Conservation (phyloP, 1,139 yeast genomes). For the Blastobotrys elegans region DNA sequence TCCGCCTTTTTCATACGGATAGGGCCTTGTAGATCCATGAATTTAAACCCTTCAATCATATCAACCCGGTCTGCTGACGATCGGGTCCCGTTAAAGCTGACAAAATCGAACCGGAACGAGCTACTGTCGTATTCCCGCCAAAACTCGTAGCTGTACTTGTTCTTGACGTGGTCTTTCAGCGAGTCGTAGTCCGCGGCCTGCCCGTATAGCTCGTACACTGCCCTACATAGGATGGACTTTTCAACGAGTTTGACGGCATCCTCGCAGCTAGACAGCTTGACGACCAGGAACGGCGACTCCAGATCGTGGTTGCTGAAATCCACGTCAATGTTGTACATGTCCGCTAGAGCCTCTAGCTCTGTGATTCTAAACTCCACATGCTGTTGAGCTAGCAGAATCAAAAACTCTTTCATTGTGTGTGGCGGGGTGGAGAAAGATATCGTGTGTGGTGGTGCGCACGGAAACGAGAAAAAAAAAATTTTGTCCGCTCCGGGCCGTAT, state of each 20-base stretch:
- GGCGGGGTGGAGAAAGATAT: too few relatives aligned
- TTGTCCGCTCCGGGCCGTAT: too few relatives aligned
- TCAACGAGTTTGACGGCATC: slow-evolving; percentile 60
- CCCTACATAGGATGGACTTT: slow-evolving; percentile 66
- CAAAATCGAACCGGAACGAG: slow-evolving; percentile 73
- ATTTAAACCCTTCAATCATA: slow-evolving; percentile 67
- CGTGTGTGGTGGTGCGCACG: too few relatives aligned
- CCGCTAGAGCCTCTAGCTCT: slow-evolving; percentile 82
- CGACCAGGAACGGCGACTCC: slow-evolving; percentile 61
- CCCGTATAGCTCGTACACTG: slow-evolving; percentile 86
- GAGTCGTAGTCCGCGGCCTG: slow-evolving; percentile 51
- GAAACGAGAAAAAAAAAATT: too few relatives aligned
- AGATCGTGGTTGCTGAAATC: slow-evolving; percentile 60
- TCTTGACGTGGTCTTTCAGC: slow-evolving; percentile 52
- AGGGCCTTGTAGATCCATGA: slow-evolving; percentile 68
- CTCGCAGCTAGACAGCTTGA: slow-evolving; percentile 58
- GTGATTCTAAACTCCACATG: slow-evolving; percentile 75
- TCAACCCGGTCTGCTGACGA: slow-evolving; percentile 49
- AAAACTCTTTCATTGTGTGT: slow-evolving; percentile 48
- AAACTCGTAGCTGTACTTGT: slow-evolving; percentile 27
- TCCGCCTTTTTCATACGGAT: slow-evolving; percentile 77
- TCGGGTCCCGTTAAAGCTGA: slow-evolving; percentile 67
- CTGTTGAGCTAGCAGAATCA: slow-evolving; percentile 78
- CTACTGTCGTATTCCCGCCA: slow-evolving; percentile 22
- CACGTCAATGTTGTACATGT: slow-evolving; percentile 47